Conservation (phyloP, 192 early-diverging fungal species). For the Podochytrium sp. region DNA sequence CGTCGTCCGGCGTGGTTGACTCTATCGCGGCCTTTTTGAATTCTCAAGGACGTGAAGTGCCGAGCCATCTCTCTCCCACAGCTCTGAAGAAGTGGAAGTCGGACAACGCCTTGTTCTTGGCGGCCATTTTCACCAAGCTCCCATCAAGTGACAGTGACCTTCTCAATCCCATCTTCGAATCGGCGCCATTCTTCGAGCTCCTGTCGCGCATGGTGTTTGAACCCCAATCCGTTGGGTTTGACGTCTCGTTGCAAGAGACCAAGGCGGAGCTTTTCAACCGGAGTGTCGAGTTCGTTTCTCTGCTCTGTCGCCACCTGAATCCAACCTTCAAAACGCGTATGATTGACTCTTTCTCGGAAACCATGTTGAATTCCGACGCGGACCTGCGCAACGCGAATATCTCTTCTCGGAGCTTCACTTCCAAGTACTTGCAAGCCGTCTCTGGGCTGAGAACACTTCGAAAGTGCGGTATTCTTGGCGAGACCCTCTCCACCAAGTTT, state of each 20-base stretch:
- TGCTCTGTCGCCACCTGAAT: conserved; percentile 8
- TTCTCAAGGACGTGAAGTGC: background rate
- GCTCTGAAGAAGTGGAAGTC: background rate
- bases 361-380: background rate
- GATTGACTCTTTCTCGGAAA: conserved; percentile 14
- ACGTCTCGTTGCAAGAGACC: conserved; percentile 37
- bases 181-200: conserved; percentile 41
- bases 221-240: conserved; percentile 40
- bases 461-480: conserved; percentile 15
- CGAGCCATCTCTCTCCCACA: conserved; percentile 6
- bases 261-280: conserved; percentile 25
- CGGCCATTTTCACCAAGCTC: too few relatives aligned
- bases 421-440: conserved; percentile 4
- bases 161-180: conserved; percentile 31
- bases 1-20: background rate
- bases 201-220: conserved; percentile 53
- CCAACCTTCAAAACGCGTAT: background rate
- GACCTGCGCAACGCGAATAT: conserved; percentile 17
- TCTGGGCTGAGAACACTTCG: conserved; percentile 27
- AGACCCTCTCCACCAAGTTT: background rate
- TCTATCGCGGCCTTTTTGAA: background rate
- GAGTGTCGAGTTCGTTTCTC: conserved; percentile 19
- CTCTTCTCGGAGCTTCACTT: background rate
- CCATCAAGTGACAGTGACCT: background rate
- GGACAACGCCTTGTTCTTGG: conserved; percentile 24